These are phyloP conservation scores for Arthrobotrys musiformis DNA, from an alignment of 2,329 filamentous ascomycete species.

Conservation along the genomic window DNA sequence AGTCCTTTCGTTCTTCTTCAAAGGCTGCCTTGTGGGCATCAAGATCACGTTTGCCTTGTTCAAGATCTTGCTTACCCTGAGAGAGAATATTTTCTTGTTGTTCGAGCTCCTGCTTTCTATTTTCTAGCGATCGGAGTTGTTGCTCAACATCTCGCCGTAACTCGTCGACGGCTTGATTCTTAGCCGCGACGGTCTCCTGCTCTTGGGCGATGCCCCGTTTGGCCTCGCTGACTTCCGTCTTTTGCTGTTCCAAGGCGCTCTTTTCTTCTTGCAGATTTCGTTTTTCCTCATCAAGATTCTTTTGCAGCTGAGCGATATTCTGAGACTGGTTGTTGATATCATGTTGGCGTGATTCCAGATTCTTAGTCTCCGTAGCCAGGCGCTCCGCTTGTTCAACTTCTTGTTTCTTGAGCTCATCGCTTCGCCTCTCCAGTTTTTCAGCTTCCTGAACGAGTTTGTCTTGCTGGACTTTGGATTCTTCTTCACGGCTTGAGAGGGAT, in stretches of 20 bases:
- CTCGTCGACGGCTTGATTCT: not conserved
- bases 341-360: slow-evolving; percentile 12
- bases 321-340: not conserved
- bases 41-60: not conserved
- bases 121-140: slow-evolving; percentile 8
- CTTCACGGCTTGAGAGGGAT: slow-evolving; percentile 2
- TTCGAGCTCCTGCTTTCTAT: slow-evolving; percentile 17
- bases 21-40: slow-evolving; percentile 1
- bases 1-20: slow-evolving; percentile 12
- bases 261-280: slow-evolving; percentile 1
- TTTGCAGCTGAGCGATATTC: not conserved
- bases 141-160: slow-evolving; percentile 13
- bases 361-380: not conserved
- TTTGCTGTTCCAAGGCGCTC: slow-evolving; percentile 1
- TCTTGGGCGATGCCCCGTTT: not conserved
- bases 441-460: slow-evolving; percentile 4
- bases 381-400: slow-evolving; percentile 6
- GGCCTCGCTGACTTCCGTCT: not conserved
- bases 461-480: slow-evolving; percentile 11
- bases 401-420: slow-evolving; percentile 14
- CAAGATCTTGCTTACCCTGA: slow-evolving; percentile 11
- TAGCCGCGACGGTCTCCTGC: not conserved
- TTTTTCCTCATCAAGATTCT: slow-evolving; percentile 8
- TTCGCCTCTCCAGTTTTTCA: not conserved
- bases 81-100: slow-evolving; percentile 4